Percentiles rank a stretch among this genome's conserved stretches.
phyloP scores from a whole-genome alignment of 1,284 basidiomycete species.

The Cronartium quercuum region DNA sequence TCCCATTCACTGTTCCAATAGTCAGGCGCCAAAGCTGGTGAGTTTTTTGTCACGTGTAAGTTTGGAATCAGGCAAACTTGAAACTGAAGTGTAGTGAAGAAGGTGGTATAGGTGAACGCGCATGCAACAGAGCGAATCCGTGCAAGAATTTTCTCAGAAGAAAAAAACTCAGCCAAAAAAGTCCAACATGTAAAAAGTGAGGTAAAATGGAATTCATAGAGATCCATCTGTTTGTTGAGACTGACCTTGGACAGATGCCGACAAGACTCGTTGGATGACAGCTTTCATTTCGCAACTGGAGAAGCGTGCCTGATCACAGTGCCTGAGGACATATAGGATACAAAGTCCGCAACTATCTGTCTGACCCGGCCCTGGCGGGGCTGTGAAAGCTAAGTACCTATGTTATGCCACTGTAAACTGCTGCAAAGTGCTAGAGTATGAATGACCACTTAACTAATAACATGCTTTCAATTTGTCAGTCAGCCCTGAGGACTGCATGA shows the following conservation, averaged over 20 bases:
- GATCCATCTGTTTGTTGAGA: no score
- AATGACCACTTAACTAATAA: no score
- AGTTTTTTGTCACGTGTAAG: neutral
- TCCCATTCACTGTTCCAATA: slow-evolving; percentile 58
- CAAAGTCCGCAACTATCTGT: no score
- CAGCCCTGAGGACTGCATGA: no score
- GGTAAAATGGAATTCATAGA: no score
- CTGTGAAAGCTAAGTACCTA: no score
- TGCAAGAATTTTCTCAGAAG: neutral
- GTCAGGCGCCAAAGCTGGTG: neutral
- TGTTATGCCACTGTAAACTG: no score
- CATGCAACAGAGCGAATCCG: neutral
- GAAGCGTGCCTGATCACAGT: no score
- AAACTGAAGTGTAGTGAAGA: neutral
- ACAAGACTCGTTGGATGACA: slow-evolving; percentile 66
- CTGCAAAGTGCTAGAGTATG: no score
- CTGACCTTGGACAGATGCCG: slow-evolving; percentile 65
- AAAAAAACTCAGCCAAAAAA: neutral
- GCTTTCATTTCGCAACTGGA: slow-evolving; percentile 61
- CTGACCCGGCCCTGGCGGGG: no score
- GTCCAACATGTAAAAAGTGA: neutral
- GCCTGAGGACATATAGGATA: no score
- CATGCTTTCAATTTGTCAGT: no score
- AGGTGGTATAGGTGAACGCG: neutral
- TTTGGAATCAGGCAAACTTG: neutral